Conservation (phyloP, 108 stramenopile genomes). For the Nitzschia putrida region DNA sequence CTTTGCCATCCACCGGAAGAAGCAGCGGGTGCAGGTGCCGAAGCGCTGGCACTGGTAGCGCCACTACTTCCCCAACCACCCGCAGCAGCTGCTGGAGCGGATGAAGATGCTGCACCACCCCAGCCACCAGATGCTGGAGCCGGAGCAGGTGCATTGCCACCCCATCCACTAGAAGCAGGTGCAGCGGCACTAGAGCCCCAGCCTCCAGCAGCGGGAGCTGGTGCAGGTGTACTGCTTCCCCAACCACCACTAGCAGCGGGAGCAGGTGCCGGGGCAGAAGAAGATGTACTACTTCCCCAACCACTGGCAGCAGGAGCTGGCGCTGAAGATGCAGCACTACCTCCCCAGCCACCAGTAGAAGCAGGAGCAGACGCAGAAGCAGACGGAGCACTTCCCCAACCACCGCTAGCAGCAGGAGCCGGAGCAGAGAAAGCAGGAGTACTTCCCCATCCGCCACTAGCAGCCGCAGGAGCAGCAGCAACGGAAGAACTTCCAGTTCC, state of each 20-base stretch:
- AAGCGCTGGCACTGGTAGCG: background rate
- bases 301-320: background rate
- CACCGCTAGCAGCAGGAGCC: background rate
- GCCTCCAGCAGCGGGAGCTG: background rate
- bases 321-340: background rate
- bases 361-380: background rate
- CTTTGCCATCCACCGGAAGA: background rate
- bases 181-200: slow-evolving; percentile 1
- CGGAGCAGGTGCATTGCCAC: background rate
- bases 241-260: slow-evolving; percentile 3
- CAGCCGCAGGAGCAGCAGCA: background rate
- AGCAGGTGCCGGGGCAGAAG: background rate
- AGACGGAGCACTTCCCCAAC: background rate
- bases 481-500: background rate
- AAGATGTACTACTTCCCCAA: background rate
- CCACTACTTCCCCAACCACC: slow-evolving; percentile 6
- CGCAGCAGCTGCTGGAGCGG: slow-evolving; percentile 1
- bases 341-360: background rate
- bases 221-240: background rate
- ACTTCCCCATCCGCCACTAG: background rate
- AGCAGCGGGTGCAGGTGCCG: background rate
- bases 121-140: background rate
- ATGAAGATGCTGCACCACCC: background rate
- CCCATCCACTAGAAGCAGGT: background rate
- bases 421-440: background rate